These are phyloP conservation scores for Russula sp. DNA, from an alignment of 768 basidiomycete species.

Conservation along the genomic window DNA sequence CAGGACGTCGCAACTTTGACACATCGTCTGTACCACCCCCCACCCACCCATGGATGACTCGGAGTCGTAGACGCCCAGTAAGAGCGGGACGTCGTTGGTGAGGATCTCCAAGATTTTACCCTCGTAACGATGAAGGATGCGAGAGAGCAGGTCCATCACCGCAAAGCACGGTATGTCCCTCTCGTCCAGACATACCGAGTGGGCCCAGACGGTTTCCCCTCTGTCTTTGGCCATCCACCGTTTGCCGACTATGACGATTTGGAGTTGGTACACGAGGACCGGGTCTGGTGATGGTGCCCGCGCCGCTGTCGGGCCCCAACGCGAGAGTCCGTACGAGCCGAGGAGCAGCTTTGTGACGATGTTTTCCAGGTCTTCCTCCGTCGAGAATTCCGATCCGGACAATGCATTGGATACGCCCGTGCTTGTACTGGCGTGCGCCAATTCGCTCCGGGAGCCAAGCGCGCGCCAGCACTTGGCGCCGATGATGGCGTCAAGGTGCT, in stretches of 20 bases:
- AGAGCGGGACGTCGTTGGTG: not conserved
- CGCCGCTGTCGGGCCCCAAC: too few relatives aligned
- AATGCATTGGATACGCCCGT: not conserved
- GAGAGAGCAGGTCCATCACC: not conserved
- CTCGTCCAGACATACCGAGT: not conserved
- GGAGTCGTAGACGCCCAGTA: not conserved
- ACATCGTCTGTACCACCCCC: not conserved
- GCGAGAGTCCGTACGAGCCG: not conserved
- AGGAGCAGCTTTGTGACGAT: not conserved
- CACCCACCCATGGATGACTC: not conserved
- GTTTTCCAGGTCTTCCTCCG: not conserved
- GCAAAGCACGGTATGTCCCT: not conserved
- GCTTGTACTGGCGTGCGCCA: not conserved
- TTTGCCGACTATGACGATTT: not conserved
- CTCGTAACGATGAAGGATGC: not conserved
- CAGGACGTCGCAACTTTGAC: not conserved
- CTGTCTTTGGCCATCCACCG: not conserved
- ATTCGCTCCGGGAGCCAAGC: not conserved
- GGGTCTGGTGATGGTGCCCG: too few relatives aligned
- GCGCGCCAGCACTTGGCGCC: not conserved
- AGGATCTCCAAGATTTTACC: not conserved
- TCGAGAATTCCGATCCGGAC: too few relatives aligned
- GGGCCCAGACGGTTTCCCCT: not conserved
- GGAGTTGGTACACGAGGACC: not conserved
- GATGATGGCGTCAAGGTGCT: constrained; percentile 3